Evolutionary conservation across 345 rosid species (phyloP), one percentile per base, ranked within the genome.

Genomic region (Arabidopsis thaliana): DNA sequence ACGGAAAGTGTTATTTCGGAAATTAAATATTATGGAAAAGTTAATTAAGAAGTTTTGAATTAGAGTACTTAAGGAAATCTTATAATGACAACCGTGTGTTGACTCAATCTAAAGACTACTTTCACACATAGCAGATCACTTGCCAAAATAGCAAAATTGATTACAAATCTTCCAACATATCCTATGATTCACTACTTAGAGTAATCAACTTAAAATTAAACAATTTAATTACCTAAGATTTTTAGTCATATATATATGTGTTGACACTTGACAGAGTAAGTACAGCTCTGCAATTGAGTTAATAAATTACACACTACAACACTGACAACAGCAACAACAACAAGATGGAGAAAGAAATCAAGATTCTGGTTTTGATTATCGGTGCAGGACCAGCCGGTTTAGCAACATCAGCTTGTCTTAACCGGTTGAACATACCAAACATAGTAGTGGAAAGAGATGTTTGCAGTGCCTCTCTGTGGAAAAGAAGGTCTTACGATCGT

Each of bases 321-420:
- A 23, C 37, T 28, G 12, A 59, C 14, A 46, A 33, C 9, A 24
- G 20, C 37, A 40, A 36, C 4, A 16, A 22, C 9, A 37, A 11
- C 0, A 42, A 56, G 20, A 79, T 73, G 79, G 71, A 56, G 25
- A 24, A 53, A 36, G 30, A 51, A 66, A 72, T 65, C 74, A 70
- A 83, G 61, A 52, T 48, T 2, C 23, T 23, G 11, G 87, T 80
- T 25, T 74, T 83, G 20, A 79, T 86, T 10, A 84, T 86, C 3
- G 91, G 93, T 7, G 87, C 85, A 2, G 93, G 89, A 14, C 93
- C 96, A 38, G 77, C 89, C 5, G 93, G 91, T 46, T 50, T 88
- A 24, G 85, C 88, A 0, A 67, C 89, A 1, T 72, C 88, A 3
- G 88, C 86, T 1, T 89, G 88, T 70, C 80, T 89, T 0, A 83